Base-by-base conservation (phyloP, 192 early-diverging fungal genomes). In the Linnemannia zychae region DNA sequence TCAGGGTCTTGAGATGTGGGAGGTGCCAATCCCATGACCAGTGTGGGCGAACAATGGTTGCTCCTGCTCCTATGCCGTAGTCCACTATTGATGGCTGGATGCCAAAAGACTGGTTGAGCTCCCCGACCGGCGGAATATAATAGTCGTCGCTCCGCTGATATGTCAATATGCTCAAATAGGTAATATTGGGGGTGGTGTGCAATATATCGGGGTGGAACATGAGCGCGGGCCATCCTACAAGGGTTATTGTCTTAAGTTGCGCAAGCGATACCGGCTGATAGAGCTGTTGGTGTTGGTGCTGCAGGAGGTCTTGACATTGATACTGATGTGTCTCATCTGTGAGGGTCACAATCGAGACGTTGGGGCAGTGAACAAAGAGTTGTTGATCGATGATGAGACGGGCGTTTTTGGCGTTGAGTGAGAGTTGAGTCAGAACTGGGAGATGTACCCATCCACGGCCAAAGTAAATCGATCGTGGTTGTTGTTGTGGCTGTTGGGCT, bases 1-100 rank as follows among this genome's bases (percentile, higher is more conserved):
- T 31, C 18, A 72, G 13, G 12, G 71, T 2, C 2, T 50, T 50
- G 7, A 72, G 24, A 4, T 49, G 46, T 17, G 71, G 49, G 34
- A 72, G 49, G 71, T 52, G 34, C 71, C 71, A 72, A 33, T 72
- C 48, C 71, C 71, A 72, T 3, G 71, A 50, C 71, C 71, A 72
- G 15, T 50, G 46, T 44, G 71, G 71, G 7, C 33, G 47, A 46
- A 50, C 3, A 17, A 53, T 44, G 33, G 71, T 16, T 9, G 20
- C 38, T 16, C 6, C 13, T 16, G 12, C 24, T 34, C 12, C 24
- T 20, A 9, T 34, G 48, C 49, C 15, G 9, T 33, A 17, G 15
- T 28, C n/a, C 28, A 47, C 20, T 17, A 15, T 28, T 13, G 9
- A n/a, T n/a, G n/a, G n/a, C n/a, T 18, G 28, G 24, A 28, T 4